A percentile compares a stretch with the other conserved stretches of the same genome.
Evolutionary conservation across 768 basidiomycete species (phyloP).

Genomic region (Cyclocybe cylindracea): DNA sequence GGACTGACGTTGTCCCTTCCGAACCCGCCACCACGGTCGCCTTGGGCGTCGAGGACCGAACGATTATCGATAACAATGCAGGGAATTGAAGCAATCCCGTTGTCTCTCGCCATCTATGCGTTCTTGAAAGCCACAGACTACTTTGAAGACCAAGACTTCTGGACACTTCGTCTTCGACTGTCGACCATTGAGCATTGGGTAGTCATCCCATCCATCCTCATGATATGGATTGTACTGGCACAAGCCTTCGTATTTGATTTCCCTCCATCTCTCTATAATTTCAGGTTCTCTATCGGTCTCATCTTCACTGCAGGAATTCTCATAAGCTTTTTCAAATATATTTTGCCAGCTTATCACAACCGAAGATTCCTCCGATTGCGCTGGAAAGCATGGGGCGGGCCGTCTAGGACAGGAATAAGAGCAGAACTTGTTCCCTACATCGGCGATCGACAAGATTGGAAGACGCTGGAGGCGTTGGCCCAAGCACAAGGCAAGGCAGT

Average conservation of each 20-base stretch:
- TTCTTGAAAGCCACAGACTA: constrained; percentile 5
- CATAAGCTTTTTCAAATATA: constrained; percentile 3
- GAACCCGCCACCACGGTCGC: too few species aligned
- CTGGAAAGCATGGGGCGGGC: constrained; percentile 12
- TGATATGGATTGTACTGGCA: background rate
- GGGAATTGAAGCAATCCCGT: too few species aligned
- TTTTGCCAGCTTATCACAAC: constrained; percentile 6
- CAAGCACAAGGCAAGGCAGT: background rate
- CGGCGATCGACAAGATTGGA: constrained; percentile 9
- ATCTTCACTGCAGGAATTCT: background rate
- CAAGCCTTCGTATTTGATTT: background rate
- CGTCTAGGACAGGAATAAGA: constrained; percentile 10
- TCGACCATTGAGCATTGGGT: constrained; percentile 6
- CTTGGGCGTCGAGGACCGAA: too few species aligned
- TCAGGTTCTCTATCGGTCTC: background rate
- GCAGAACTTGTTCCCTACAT: constrained; percentile 10
- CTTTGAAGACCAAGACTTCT: constrained; percentile 7
- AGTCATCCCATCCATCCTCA: constrained; percentile 1
- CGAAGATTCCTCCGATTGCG: constrained; percentile 6
- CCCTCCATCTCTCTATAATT: background rate
- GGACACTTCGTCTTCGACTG: constrained; percentile 10
- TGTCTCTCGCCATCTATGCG: background rate
- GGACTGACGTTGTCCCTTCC: too few species aligned
- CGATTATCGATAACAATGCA: too few species aligned
- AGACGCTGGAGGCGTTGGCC: background rate